Base-by-base conservation (phyloP, 768 basidiomycete genomes). In the Boletellus ananiceps region DNA sequence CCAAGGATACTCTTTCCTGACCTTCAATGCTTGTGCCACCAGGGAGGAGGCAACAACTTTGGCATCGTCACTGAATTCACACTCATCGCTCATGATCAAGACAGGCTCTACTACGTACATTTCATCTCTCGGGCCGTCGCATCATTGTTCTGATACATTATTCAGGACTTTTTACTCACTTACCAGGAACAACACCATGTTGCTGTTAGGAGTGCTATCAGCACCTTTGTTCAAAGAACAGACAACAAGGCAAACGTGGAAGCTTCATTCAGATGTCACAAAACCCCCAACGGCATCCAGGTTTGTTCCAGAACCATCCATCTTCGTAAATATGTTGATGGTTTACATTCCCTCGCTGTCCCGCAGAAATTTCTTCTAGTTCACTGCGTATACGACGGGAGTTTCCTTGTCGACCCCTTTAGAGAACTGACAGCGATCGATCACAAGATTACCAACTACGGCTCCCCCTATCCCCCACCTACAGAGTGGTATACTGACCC, bases 31-130 rank as follows among this genome's bases (percentile, higher is more conserved):
- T 25, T 23, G 15, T 46, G 29, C 18, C 29, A 18, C 23, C 16
- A 60, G 56, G 58, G 59, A n/a, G 59, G 58, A 31, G 56, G 55
- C 14, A 61, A 61, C 42, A 65, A 65, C 34, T 64, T 65, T 42
- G 63, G 63, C n/a, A 62, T 65, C n/a, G 57, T 62, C 23, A 65
- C 63, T 25, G 39, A 53, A 21, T 65, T 63, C 44, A 60, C 50
- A 9, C 44, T 65, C 35, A 54, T 45, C 29, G 50, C 59, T 13
- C 52, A 57, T 18, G n/a, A 19, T 34, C 45, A 63, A 46, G 51
- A 25, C 9, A 19, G 40, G 11, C 29, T 29, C 44, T 32, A 53
- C 52, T 57, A 45, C 31, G 56, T 57, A 43, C 8, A 45, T 19
- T 4, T 15, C 15, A 7, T 45, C 35, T 37, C 19, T 32, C 16